Evolutionary conservation across 345 rosid species (phyloP).

Genomic region (Gossypium anomalum): DNA sequence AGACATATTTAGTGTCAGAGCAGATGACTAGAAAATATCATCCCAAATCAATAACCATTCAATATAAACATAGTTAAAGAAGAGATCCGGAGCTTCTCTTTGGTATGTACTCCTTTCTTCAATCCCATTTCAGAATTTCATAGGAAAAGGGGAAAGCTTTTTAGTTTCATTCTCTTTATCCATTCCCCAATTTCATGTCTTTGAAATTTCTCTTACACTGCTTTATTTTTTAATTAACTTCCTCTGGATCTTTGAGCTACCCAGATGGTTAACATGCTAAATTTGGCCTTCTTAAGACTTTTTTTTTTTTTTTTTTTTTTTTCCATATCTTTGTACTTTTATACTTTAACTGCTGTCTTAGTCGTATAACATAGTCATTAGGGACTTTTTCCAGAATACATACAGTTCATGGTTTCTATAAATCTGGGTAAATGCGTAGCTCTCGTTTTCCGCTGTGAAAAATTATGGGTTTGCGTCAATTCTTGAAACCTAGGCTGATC

Average conservation of each 20-base stretch:
- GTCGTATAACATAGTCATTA: neutral
- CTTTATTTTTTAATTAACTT: neutral
- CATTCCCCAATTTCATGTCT: neutral
- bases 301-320: neutral
- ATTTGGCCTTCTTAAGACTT: too few species aligned
- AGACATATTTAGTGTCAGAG: too few species aligned
- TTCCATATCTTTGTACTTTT: neutral
- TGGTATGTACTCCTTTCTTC: neutral
- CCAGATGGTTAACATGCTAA: neutral
- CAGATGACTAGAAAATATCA: too few species aligned
- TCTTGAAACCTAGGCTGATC: neutral
- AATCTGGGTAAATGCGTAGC: neutral
- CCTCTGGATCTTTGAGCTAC: neutral
- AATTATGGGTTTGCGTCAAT: neutral
- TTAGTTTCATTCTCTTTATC: neutral
- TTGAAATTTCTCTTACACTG: neutral
- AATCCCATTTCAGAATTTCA: neutral
- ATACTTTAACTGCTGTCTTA: neutral
- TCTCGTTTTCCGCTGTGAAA: neutral
- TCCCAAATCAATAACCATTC: neutral
- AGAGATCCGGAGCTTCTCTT: neutral
- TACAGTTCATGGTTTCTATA: neutral
- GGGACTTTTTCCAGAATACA: neutral
- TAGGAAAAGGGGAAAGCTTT: too few species aligned
- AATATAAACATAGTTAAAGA: neutral